These are phyloP conservation scores for Pseudodiploospora longispora DNA, from an alignment of 2,329 filamentous ascomycete species.

Conservation along the genomic window DNA sequence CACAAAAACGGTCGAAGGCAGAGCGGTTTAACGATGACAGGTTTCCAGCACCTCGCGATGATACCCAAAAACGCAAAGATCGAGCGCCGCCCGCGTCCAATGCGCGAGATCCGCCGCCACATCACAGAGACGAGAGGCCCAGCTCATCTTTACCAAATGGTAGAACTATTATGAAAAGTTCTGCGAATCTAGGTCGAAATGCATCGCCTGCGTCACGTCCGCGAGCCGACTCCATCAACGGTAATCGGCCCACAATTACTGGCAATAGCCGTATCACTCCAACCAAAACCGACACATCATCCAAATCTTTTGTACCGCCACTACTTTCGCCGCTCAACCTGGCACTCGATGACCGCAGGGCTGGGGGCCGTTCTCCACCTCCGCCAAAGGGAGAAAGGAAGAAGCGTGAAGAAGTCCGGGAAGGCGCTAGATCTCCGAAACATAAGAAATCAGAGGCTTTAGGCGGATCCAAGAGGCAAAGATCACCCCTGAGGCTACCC, in stretches of 20 bases:
- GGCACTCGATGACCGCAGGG: slow-evolving; percentile 29
- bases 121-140: slow-evolving; percentile 19
- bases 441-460: slow-evolving; percentile 20
- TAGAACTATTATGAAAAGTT: slow-evolving; percentile 24
- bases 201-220: slow-evolving; percentile 30
- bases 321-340: slow-evolving; percentile 46
- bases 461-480: slow-evolving; percentile 29
- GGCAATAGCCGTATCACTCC: slow-evolving; percentile 28
- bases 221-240: slow-evolving; percentile 35
- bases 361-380: slow-evolving; percentile 13
- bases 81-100: slow-evolving; percentile 14
- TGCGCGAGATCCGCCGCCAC: slow-evolving; percentile 19
- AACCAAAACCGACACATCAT: slow-evolving; percentile 28
- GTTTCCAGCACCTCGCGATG: slow-evolving; percentile 24
- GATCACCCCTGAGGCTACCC: slow-evolving; percentile 32
- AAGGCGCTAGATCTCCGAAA: slow-evolving; percentile 21
- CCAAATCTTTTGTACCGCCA: slow-evolving; percentile 38
- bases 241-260: slow-evolving; percentile 25
- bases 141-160: slow-evolving; percentile 28
- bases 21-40: slow-evolving; percentile 24
- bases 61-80: slow-evolving; percentile 24
- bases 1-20: slow-evolving; percentile 38
- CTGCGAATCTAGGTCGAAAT: slow-evolving; percentile 17
- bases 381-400: slow-evolving; percentile 26
- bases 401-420: slow-evolving; percentile 19